These are phyloP conservation scores for Cinnamomum micranthum DNA, from an alignment of 164 flowering plant genomes.

Conservation along the genomic window DNA sequence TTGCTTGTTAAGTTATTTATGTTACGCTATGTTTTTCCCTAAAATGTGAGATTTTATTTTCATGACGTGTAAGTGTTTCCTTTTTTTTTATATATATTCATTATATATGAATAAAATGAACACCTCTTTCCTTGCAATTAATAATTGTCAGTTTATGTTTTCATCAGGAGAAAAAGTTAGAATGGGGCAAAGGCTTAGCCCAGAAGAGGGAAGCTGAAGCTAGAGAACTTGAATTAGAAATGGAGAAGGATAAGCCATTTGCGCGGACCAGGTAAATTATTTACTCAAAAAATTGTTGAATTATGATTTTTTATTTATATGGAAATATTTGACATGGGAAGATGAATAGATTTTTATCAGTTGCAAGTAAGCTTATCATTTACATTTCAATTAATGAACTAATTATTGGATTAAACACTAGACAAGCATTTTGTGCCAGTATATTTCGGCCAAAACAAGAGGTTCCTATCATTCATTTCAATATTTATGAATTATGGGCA, in stretches of 20 bases:
- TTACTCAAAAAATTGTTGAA: neutral
- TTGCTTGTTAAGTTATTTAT: too few relatives aligned
- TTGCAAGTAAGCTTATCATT: neutral
- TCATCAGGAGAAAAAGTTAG: constrained; percentile 70
- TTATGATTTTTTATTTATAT: neutral
- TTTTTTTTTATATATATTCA: too few relatives aligned
- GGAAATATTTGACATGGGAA: neutral
- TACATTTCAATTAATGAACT: neutral
- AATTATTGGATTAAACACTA: neutral
- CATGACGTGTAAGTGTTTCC: too few relatives aligned
- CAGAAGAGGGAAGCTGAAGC: constrained; percentile 92
- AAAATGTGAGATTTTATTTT: too few relatives aligned
- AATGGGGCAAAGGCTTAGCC: constrained; percentile 96
- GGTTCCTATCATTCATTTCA: too few relatives aligned
- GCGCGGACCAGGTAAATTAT: constrained; percentile 69
- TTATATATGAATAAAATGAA: too few relatives aligned
- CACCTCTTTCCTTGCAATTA: neutral
- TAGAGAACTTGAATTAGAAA: constrained; percentile 56
- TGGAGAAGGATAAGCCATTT: constrained; percentile 83
- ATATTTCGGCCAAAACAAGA: too few relatives aligned
- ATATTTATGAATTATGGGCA: too few relatives aligned
- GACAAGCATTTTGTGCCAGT: too few relatives aligned
- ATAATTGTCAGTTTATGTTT: constrained; percentile 2
- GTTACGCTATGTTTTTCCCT: too few relatives aligned
- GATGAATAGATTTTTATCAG: neutral